Conservation (phyloP, 306 rosid genomes). For the Sicyos edulis region DNA sequence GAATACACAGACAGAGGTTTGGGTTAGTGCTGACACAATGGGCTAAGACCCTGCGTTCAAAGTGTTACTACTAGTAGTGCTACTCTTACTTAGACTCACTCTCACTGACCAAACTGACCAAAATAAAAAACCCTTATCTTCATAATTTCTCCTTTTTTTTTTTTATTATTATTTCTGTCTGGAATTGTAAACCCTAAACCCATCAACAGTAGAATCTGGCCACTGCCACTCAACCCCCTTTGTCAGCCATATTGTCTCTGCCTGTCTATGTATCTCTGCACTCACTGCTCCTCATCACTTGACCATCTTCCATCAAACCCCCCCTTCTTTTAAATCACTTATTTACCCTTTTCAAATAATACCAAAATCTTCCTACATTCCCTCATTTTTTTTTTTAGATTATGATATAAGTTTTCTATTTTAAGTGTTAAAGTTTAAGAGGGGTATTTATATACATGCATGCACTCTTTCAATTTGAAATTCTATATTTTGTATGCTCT, state of each 20-base stretch:
- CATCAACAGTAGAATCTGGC: slow-evolving; percentile 53
- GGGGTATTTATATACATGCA: too few relatives aligned
- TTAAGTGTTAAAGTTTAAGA: too few relatives aligned
- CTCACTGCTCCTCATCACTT: slow-evolving; percentile 50
- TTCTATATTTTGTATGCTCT: too few relatives aligned
- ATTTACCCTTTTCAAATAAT: too few relatives aligned
- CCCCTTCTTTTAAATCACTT: too few relatives aligned
- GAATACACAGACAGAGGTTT: too few relatives aligned
- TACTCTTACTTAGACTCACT: slow-evolving; percentile 38
- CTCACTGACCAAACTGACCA: slow-evolving; percentile 17
- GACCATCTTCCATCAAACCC: slow-evolving; percentile 32
- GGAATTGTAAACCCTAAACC: not conserved
- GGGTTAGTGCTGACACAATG: slow-evolving; percentile 30
- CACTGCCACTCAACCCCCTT: slow-evolving; percentile 20
- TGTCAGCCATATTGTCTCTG: slow-evolving; percentile 58
- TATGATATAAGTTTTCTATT: too few relatives aligned
- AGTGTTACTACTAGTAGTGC: slow-evolving; percentile 27
- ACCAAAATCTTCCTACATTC: too few relatives aligned
- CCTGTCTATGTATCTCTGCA: slow-evolving; percentile 37
- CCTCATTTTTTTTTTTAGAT: too few relatives aligned
- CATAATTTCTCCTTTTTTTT: not conserved
- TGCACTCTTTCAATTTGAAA: too few relatives aligned
- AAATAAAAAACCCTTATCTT: too few relatives aligned
- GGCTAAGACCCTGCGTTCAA: slow-evolving; percentile 26
- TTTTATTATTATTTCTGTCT: not conserved